Evolutionary conservation across 2,329 filamentous ascomycete species (phyloP).

Genomic region (Aspergillus udagawae): DNA sequence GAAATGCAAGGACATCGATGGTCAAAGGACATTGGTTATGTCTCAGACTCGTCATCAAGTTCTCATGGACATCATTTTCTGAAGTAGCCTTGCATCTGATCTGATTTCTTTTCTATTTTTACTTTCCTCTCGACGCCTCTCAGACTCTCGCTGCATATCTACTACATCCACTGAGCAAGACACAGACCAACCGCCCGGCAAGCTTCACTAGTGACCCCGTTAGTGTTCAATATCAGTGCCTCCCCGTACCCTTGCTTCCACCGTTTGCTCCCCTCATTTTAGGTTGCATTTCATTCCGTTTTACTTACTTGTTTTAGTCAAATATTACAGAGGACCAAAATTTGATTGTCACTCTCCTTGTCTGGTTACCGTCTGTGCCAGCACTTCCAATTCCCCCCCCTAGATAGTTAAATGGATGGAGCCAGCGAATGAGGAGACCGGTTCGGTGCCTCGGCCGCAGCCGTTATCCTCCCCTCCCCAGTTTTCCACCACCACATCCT

Average conservation of each 20-base stretch:
- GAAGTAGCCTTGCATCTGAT: background rate
- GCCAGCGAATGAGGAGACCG: slow-evolving; percentile 37
- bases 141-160: no score
- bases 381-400: slow-evolving; percentile 1
- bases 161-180: no score
- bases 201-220: background rate
- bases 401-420: slow-evolving; percentile 39
- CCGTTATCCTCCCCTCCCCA: slow-evolving; percentile 19
- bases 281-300: slow-evolving; percentile 12
- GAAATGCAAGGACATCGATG: background rate
- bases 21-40: background rate
- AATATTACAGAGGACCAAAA: background rate
- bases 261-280: slow-evolving; percentile 4
- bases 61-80: background rate
- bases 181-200: background rate
- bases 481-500: slow-evolving; percentile 4
- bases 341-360: background rate
- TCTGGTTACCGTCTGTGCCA: slow-evolving; percentile 1
- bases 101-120: background rate
- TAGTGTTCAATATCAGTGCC: background rate
- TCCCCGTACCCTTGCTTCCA: slow-evolving; percentile 1
- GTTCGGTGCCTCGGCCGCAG: slow-evolving; percentile 26
- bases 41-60: background rate
- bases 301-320: slow-evolving; percentile 14
- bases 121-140: background rate